Conservation (phyloP, 164 flowering plant species). For the Kalanchoe fedtschenkoi region DNA sequence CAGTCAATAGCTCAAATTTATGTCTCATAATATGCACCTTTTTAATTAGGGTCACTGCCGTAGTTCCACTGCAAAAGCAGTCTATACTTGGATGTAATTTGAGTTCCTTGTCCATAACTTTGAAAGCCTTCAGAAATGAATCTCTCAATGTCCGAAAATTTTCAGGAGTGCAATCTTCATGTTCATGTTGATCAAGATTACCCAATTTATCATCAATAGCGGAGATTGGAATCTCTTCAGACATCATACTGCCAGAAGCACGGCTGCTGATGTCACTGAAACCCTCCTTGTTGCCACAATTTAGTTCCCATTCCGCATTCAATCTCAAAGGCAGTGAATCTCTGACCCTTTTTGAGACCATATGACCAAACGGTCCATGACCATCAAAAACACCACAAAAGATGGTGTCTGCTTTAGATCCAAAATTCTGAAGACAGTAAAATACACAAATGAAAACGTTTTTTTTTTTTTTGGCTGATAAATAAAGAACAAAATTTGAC, state of each 20-base stretch:
- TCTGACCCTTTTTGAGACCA: slow-evolving; percentile 19
- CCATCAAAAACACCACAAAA: slow-evolving; percentile 22
- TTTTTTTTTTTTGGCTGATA: not conserved
- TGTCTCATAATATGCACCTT: slow-evolving; percentile 16
- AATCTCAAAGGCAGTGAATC: slow-evolving; percentile 16
- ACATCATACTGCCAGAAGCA: slow-evolving; percentile 36
- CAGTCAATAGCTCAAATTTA: too few species aligned
- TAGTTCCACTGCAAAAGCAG: slow-evolving; percentile 17
- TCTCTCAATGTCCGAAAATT: slow-evolving; percentile 12
- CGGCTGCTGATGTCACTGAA: slow-evolving; percentile 5
- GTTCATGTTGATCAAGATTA: slow-evolving; percentile 21
- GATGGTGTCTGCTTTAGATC: slow-evolving; percentile 12
- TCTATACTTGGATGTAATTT: slow-evolving; percentile 12
- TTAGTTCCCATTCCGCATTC: slow-evolving; percentile 14
- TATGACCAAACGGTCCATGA: slow-evolving; percentile 19
- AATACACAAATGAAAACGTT: not conserved
- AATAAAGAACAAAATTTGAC: not conserved
- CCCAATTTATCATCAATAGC: slow-evolving; percentile 52
- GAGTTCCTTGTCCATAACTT: slow-evolving; percentile 19
- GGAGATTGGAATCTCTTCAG: slow-evolving; percentile 43
- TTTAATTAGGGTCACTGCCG: slow-evolving; percentile 16
- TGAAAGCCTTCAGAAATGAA: slow-evolving; percentile 15
- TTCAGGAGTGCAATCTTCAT: not conserved
- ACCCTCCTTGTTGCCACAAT: slow-evolving; percentile 6
- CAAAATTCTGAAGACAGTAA: slow-evolving; percentile 14